Conservation (phyloP, 202 grass and related monocot species). For the Cymbopogon flexuosus region DNA sequence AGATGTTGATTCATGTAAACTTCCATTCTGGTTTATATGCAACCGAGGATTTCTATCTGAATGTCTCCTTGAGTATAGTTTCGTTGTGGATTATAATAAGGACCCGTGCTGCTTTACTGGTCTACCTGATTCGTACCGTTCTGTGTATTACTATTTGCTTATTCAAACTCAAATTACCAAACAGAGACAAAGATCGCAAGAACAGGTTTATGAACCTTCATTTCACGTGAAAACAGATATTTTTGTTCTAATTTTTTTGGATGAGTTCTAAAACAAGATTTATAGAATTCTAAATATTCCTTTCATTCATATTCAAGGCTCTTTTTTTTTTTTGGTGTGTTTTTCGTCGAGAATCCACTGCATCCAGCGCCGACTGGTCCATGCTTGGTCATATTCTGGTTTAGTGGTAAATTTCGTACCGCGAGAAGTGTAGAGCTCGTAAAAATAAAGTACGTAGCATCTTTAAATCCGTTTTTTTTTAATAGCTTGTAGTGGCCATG, state of each 20-base stretch:
- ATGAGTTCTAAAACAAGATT: neutral
- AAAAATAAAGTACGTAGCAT: no score
- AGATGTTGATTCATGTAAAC: neutral
- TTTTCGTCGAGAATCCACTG: neutral
- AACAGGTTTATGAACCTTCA: neutral
- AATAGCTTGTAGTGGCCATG: no score
- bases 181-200: neutral
- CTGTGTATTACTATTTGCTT: neutral
- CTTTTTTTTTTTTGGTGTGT: no score
- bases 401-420: no score
- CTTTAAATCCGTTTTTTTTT: no score
- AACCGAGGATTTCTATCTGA: neutral
- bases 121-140: neutral
- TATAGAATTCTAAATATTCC: neutral
- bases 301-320: neutral
- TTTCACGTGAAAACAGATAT: neutral
- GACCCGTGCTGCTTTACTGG: neutral
- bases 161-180: neutral
- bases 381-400: neutral
- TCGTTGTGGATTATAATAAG: neutral
- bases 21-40: neutral
- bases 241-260: no score
- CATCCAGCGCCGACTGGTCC: neutral
- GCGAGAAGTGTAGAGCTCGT: no score
- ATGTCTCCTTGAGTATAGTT: neutral